Percentiles rank a stretch among this genome's conserved stretches.
phyloP scores from a whole-genome alignment of 1,139 yeast genomes.

The Saccharomycopsis phalli region DNA sequence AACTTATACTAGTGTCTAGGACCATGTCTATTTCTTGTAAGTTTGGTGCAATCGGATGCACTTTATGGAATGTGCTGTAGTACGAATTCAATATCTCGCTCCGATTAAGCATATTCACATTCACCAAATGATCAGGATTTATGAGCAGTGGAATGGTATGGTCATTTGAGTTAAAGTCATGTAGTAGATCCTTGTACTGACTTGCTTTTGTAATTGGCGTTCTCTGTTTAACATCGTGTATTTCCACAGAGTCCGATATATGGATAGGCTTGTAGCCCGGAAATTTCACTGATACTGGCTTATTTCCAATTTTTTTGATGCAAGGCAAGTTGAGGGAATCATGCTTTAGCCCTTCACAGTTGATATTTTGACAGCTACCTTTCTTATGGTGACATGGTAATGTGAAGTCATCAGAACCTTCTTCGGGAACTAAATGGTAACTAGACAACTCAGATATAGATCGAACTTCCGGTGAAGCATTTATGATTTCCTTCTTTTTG shows the following conservation, averaged over 20 bases:
- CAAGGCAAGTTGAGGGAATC: too few relatives aligned
- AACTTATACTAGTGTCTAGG: slow-evolving; percentile 26
- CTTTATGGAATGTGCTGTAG: slow-evolving; percentile 32
- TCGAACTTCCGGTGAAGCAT: too few relatives aligned
- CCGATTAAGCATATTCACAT: not conserved
- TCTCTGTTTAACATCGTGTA: slow-evolving; percentile 2
- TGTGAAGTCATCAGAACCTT: too few relatives aligned
- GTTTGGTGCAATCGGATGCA: slow-evolving; percentile 41
- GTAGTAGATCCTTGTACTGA: not conserved
- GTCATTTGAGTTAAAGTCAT: not conserved
- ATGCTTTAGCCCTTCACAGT: too few relatives aligned
- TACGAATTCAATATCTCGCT: slow-evolving; percentile 27
- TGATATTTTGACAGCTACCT: too few relatives aligned
- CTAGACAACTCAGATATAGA: too few relatives aligned
- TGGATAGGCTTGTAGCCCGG: too few relatives aligned
- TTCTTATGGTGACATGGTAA: too few relatives aligned
- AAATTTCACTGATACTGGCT: too few relatives aligned
- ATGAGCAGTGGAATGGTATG: not conserved
- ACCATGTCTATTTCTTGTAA: slow-evolving; percentile 28
- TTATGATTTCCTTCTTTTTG: slow-evolving; percentile 20
- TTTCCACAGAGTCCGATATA: too few relatives aligned
- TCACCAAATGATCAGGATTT: not conserved
- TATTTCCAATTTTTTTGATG: too few relatives aligned
- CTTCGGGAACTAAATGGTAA: too few relatives aligned
- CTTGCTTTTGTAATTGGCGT: not conserved